phyloP scores from a whole-genome alignment of 106 monocot species.

The Phalaenopsis aphrodite region DNA sequence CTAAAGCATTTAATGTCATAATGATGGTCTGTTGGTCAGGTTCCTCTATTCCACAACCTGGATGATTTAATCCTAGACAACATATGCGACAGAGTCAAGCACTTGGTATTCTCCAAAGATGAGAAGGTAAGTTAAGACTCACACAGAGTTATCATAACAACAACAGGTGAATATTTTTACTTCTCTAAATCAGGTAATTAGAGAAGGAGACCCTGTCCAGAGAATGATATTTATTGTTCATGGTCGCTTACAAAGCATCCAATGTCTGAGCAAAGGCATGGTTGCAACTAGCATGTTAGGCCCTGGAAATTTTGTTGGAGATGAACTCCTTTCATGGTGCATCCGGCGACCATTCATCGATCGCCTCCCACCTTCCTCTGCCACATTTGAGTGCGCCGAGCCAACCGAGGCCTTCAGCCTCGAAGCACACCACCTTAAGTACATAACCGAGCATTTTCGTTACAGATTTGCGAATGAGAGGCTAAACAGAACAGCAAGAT shows the following conservation, averaged over 20 bases:
- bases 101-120: conserved; percentile 72
- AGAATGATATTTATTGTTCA: conserved; percentile 73
- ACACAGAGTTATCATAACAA: no score
- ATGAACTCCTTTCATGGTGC: conserved; percentile 96
- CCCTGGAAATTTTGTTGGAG: conserved; percentile 74
- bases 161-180: no score
- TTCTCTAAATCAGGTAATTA: conserved; percentile 45
- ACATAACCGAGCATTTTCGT: conserved; percentile 88
- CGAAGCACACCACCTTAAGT: conserved; percentile 58
- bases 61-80: conserved; percentile 92
- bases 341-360: conserved; percentile 79
- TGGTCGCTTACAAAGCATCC: conserved; percentile 60
- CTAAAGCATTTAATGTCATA: not conserved
- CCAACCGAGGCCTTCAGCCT: conserved; percentile 68
- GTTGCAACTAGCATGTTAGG: conserved; percentile 73
- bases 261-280: conserved; percentile 54
- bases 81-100: conserved; percentile 77
- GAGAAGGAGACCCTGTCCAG: conserved; percentile 89
- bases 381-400: conserved; percentile 60
- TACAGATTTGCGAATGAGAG: conserved; percentile 87
- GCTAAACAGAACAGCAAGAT: conserved; percentile 76
- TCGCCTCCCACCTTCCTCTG: conserved; percentile 70
- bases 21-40: conserved; percentile 29
- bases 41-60: conserved; percentile 78
- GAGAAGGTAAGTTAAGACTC: conserved; percentile 52